Conservation (phyloP, 805 yeast genomes). For the Myxozyma udenii region DNA sequence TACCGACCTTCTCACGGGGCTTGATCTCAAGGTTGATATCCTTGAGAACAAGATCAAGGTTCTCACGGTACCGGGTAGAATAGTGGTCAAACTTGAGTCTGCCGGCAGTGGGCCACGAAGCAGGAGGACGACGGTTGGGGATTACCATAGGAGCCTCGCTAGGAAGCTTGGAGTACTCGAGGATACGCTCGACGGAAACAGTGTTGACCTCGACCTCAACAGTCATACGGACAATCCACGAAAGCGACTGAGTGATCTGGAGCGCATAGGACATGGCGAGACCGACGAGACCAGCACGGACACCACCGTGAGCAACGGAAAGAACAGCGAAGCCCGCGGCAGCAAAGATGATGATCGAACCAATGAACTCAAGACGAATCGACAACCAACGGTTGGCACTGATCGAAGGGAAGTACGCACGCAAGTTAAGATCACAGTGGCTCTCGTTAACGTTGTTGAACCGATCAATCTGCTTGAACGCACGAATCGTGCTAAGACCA, state of each 20-base stretch:
- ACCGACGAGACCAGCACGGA: slow-evolving; percentile 92
- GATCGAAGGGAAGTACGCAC: slow-evolving; percentile 87
- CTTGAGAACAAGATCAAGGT: slow-evolving; percentile 74
- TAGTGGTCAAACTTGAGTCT: slow-evolving; percentile 64
- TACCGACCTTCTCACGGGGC: slow-evolving; percentile 83
- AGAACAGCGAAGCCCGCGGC: slow-evolving; percentile 80
- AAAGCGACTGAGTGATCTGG: slow-evolving; percentile 87
- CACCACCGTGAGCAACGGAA: slow-evolving; percentile 61
- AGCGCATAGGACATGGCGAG: slow-evolving; percentile 88
- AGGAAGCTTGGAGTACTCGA: slow-evolving; percentile 74
- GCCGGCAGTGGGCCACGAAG: slow-evolving; percentile 72
- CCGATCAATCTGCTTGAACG: slow-evolving; percentile 64
- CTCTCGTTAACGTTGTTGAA: slow-evolving; percentile 54
- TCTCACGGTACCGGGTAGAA: slow-evolving; percentile 80
- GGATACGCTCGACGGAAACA: slow-evolving; percentile 91
- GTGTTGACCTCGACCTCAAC: slow-evolving; percentile 97
- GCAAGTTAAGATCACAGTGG: slow-evolving; percentile 78
- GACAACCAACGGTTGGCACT: slow-evolving; percentile 98
- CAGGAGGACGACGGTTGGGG: slow-evolving; percentile 63
- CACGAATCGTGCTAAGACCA: slow-evolving; percentile 76
- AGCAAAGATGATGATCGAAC: slow-evolving; percentile 80
- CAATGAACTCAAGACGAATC: slow-evolving; percentile 85
- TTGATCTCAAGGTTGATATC: slow-evolving; percentile 61
- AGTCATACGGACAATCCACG: slow-evolving; percentile 98
- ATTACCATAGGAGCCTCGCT: slow-evolving; percentile 82